Evolutionary conservation across 768 basidiomycete genomes (phyloP).

Genomic region (Podaxis sp.): DNA sequence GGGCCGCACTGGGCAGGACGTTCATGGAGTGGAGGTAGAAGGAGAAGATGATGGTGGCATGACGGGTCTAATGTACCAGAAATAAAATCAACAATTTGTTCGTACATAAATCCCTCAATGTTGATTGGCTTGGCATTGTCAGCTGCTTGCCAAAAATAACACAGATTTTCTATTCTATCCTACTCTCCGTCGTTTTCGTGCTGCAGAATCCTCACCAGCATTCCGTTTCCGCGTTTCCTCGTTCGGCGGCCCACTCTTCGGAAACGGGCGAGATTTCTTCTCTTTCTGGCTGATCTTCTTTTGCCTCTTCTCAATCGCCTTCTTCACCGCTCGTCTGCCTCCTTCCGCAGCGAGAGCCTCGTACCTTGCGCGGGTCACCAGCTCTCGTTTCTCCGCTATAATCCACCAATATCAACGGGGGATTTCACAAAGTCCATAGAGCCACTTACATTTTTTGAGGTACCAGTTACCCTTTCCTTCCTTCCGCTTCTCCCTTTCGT

Average conservation of each 20-base stretch:
- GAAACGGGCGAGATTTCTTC: slow-evolving; percentile 78
- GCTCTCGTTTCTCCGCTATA: slow-evolving; percentile 74
- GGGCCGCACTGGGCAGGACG: slow-evolving; percentile 2
- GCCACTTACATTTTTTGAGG: slow-evolving; percentile 72
- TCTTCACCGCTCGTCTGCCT: slow-evolving; percentile 80
- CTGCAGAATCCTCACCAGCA: slow-evolving; percentile 11
- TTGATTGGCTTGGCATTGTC: neutral
- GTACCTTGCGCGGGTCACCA: slow-evolving; percentile 73
- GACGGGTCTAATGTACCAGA: neutral
- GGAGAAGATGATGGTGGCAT: neutral
- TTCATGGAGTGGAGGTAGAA: slow-evolving; percentile 9
- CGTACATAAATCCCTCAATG: neutral
- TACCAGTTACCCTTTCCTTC: slow-evolving; percentile 83
- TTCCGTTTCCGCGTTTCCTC: slow-evolving; percentile 13
- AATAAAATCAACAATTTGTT: slow-evolving; percentile 4
- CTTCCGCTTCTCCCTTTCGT: slow-evolving; percentile 64
- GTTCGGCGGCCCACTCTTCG: slow-evolving; percentile 21
- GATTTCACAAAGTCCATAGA: slow-evolving; percentile 5
- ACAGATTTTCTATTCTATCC: neutral
- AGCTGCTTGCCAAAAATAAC: neutral
- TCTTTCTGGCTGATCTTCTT: slow-evolving; percentile 87
- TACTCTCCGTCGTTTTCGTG: slow-evolving; percentile 16
- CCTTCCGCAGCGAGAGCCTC: slow-evolving; percentile 76
- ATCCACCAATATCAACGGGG: slow-evolving; percentile 8
- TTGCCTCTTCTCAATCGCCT: slow-evolving; percentile 85